phyloP scores from a whole-genome alignment of 495 filamentous ascomycete species.

The Annulohypoxylon stygium region DNA sequence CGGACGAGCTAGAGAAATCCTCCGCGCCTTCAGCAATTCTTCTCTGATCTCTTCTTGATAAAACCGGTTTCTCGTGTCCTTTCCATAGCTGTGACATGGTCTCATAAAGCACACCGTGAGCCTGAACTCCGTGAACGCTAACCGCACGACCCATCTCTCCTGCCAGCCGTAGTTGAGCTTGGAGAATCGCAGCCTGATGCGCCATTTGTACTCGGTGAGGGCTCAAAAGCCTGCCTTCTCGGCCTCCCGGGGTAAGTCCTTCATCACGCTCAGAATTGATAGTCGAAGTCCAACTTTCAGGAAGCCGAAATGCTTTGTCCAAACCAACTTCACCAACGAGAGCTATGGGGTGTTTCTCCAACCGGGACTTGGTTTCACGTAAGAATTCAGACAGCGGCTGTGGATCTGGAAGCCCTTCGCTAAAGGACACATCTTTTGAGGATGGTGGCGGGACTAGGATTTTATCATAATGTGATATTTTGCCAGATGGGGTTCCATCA shows the following conservation, averaged over 20 bases:
- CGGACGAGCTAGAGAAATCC: slow-evolving; percentile 60
- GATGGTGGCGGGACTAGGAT: slow-evolving; percentile 73
- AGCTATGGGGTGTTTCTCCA: slow-evolving; percentile 73
- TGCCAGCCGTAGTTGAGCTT: slow-evolving; percentile 86
- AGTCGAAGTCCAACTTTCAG: slow-evolving; percentile 67
- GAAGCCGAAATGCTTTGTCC: slow-evolving; percentile 87
- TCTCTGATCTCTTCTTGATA: slow-evolving; percentile 72
- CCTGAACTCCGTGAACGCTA: slow-evolving; percentile 91
- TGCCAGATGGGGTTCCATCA: slow-evolving; percentile 56
- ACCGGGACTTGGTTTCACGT: slow-evolving; percentile 70
- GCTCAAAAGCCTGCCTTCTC: slow-evolving; percentile 81
- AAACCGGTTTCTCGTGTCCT: slow-evolving; percentile 78
- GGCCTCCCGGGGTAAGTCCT: slow-evolving; percentile 78
- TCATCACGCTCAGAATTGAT: slow-evolving; percentile 58
- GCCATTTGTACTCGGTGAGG: slow-evolving; percentile 79
- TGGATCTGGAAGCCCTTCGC: slow-evolving; percentile 77
- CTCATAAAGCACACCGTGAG: slow-evolving; percentile 85
- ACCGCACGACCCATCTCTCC: slow-evolving; percentile 84
- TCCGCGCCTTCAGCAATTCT: slow-evolving; percentile 59
- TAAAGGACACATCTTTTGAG: slow-evolving; percentile 67
- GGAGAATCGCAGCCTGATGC: slow-evolving; percentile 82
- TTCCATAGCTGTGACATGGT: slow-evolving; percentile 81
- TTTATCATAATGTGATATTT: slow-evolving; percentile 76
- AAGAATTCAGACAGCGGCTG: slow-evolving; percentile 75
- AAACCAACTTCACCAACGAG: slow-evolving; percentile 91